phyloP scores from a whole-genome alignment of 108 stramenopile species.

The Fistulifera pelliculosa region DNA sequence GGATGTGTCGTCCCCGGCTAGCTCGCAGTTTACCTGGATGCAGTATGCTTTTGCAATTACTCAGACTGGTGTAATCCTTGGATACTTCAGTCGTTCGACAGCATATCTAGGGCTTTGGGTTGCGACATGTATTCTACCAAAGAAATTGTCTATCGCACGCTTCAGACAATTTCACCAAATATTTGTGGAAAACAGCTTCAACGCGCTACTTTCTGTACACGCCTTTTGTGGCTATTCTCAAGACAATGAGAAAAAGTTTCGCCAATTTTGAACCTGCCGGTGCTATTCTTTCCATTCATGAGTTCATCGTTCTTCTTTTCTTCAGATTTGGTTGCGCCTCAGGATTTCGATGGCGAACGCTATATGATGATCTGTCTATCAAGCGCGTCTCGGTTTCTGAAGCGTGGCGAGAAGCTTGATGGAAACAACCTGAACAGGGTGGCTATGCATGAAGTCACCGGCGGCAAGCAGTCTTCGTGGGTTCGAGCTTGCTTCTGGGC shows the following conservation, averaged over 20 bases:
- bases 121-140: conserved; percentile 38
- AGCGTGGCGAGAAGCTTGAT: background rate
- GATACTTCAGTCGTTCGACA: conserved; percentile 49
- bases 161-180: conserved; percentile 39
- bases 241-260: conserved; percentile 21
- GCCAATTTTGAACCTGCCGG: conserved; percentile 64
- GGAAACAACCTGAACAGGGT: background rate
- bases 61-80: conserved; percentile 59
- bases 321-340: conserved; percentile 51
- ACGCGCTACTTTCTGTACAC: conserved; percentile 18
- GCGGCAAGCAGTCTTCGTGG: conserved; percentile 22
- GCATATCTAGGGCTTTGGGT: conserved; percentile 55
- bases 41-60: conserved; percentile 54
- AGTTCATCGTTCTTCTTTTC: conserved; percentile 60
- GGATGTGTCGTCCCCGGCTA: conserved; percentile 40
- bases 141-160: conserved; percentile 18
- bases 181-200: conserved; percentile 40
- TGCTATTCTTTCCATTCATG: conserved; percentile 81
- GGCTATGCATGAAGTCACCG: conserved; percentile 33
- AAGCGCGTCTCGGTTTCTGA: conserved; percentile 58
- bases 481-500: conserved; percentile 61
- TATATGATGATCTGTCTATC: conserved; percentile 70
- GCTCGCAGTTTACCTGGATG: conserved; percentile 58
- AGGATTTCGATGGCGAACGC: conserved; percentile 58
- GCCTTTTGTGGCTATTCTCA: conserved; percentile 16